These are phyloP conservation scores for Boeremia lycopersici DNA, from an alignment of 2,329 filamentous ascomycete genomes.

Conservation along the genomic window DNA sequence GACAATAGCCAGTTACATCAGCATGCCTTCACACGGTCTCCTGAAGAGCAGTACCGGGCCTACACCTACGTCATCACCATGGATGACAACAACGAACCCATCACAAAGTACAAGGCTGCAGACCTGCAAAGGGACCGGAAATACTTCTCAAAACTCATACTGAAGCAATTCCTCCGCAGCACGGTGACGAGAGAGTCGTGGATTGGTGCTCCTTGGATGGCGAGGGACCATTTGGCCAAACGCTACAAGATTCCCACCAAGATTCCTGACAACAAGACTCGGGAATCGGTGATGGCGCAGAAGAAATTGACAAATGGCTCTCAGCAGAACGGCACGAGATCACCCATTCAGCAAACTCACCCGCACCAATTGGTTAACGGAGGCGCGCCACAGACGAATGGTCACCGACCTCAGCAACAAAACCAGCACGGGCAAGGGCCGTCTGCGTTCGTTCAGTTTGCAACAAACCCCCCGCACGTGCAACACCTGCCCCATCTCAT, in stretches of 20 bases:
- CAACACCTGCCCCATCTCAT: slow-evolving; percentile 18
- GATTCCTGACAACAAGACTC: slow-evolving; percentile 63
- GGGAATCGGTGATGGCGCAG: slow-evolving; percentile 43
- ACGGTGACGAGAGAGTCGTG: slow-evolving; percentile 90
- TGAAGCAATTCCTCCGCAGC: slow-evolving; percentile 93
- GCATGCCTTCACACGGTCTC: slow-evolving; percentile 33
- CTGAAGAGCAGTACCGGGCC: slow-evolving; percentile 39
- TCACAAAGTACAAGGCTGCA: slow-evolving; percentile 51
- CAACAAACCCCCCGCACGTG: slow-evolving; percentile 59
- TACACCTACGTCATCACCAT: slow-evolving; percentile 42
- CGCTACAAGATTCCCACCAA: slow-evolving; percentile 87
- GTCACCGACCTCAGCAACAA: slow-evolving; percentile 20
- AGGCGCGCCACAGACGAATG: slow-evolving; percentile 27
- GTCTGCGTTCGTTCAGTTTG: slow-evolving; percentile 56
- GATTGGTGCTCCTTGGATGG: slow-evolving; percentile 96
- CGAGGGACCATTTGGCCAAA: slow-evolving; percentile 83
- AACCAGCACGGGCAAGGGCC: slow-evolving; percentile 37
- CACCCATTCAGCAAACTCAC: slow-evolving; percentile 24
- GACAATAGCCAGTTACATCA: slow-evolving; percentile 39
- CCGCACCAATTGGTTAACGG: slow-evolving; percentile 27
- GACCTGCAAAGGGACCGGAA: slow-evolving; percentile 88
- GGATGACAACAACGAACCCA: slow-evolving; percentile 49
- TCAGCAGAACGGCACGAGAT: slow-evolving; percentile 43
- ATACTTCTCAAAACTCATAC: slow-evolving; percentile 90
- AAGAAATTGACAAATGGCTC: slow-evolving; percentile 74